Evolutionary conservation across 75 land plant species (phyloP).

Genomic region (Adiantum capillusveneris): DNA sequence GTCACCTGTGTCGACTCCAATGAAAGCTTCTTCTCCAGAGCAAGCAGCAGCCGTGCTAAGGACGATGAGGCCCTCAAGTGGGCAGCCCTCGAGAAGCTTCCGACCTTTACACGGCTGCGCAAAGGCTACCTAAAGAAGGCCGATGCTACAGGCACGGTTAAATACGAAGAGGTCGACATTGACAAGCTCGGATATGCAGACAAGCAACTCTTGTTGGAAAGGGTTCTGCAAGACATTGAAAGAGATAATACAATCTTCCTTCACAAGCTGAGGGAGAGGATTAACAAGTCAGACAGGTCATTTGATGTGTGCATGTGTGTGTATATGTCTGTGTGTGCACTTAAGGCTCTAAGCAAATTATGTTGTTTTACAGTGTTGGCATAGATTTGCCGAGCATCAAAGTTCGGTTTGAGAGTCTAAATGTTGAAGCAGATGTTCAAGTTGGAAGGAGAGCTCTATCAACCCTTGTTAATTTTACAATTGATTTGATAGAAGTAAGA

Average conservation of each 20-base stretch:
- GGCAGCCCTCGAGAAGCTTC: conserved; percentile 89
- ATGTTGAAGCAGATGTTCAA: too few relatives aligned
- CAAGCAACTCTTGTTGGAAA: conserved; percentile 43
- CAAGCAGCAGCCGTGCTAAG: conserved; percentile 29
- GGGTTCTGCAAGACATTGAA: conserved; percentile 45
- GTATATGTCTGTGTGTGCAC: too few relatives aligned
- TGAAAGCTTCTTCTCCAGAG: conserved; percentile 45
- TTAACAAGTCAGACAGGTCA: conserved; percentile 59
- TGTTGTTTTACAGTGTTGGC: too few relatives aligned
- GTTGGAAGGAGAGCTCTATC: too few relatives aligned
- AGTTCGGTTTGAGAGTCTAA: too few relatives aligned
- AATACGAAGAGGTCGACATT: conserved; percentile 43
- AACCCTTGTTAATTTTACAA: too few relatives aligned
- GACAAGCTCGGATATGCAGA: conserved; percentile 38
- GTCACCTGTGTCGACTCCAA: too few relatives aligned
- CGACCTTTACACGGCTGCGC: conserved; percentile 62
- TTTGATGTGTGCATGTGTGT: too few relatives aligned
- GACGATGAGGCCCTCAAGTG: conserved; percentile 67
- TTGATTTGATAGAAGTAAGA: too few relatives aligned
- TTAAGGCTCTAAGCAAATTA: too few relatives aligned
- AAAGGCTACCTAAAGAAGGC: conserved; percentile 43
- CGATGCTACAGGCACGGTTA: conserved; percentile 28
- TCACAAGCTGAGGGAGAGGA: conserved; percentile 45
- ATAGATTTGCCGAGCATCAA: too few relatives aligned
- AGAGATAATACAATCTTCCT: conserved; percentile 79